Percentiles rank a stretch among this genome's conserved stretches.
Evolutionary conservation across 768 basidiomycete genomes (phyloP).

Genomic region (Lactifluus volemus): DNA sequence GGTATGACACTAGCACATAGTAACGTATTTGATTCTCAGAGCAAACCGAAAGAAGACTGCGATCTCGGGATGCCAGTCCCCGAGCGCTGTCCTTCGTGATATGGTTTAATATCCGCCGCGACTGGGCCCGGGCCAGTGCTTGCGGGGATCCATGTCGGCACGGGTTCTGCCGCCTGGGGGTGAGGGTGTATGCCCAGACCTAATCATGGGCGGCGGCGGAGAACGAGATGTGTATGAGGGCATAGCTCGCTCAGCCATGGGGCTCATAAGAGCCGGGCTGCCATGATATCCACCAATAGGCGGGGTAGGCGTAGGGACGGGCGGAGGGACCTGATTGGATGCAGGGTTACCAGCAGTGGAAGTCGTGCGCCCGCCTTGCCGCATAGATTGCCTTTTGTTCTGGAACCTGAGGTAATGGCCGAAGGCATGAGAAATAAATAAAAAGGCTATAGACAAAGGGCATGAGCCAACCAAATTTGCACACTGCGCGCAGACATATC

Average conservation of each 20-base stretch:
- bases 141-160: slow-evolving; percentile 9
- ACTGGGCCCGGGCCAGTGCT: neutral
- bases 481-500: slow-evolving; percentile 82
- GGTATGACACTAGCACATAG: slow-evolving; percentile 16
- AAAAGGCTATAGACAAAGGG: neutral
- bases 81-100: slow-evolving; percentile 7
- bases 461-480: slow-evolving; percentile 63
- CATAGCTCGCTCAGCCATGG: slow-evolving; percentile 1
- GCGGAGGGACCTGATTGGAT: neutral
- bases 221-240: slow-evolving; percentile 14
- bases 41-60: slow-evolving; percentile 6
- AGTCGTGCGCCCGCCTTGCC: slow-evolving; percentile 10
- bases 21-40: slow-evolving; percentile 10
- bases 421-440: neutral
- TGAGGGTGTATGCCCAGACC: slow-evolving; percentile 11
- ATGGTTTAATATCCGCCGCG: slow-evolving; percentile 18
- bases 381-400: slow-evolving; percentile 17
- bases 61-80: slow-evolving; percentile 13
- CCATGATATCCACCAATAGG: neutral
- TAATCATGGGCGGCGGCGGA: neutral
- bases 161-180: slow-evolving; percentile 14
- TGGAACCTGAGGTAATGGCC: slow-evolving; percentile 14
- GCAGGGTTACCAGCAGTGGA: neutral
- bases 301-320: neutral
- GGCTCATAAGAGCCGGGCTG: slow-evolving; percentile 7